Evolutionary conservation across 139 green algal species (phyloP).

Genomic region (Volvox africanus): DNA sequence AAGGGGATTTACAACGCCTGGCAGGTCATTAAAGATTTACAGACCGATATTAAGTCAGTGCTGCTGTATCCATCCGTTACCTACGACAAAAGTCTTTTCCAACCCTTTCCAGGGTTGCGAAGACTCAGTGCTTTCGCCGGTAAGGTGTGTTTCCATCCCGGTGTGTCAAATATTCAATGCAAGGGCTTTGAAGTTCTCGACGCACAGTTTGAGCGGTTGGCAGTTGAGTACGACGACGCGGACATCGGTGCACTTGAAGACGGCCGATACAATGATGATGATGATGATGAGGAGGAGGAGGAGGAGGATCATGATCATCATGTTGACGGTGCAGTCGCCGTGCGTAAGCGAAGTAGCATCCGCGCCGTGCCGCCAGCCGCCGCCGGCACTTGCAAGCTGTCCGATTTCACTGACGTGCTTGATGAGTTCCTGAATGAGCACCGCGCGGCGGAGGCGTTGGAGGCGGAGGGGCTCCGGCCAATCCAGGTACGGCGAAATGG

Average conservation of each 20-base stretch:
- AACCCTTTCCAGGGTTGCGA: no score
- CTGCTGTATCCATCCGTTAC: no score
- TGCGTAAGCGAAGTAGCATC: neutral
- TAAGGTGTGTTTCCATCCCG: no score
- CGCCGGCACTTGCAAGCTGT: conserved; percentile 33
- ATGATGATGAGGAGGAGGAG: neutral
- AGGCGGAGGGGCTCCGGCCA: conserved; percentile 36
- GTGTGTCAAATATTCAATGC: no score
- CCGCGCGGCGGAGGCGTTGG: conserved; percentile 20
- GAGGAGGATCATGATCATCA: neutral
- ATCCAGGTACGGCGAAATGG: conserved; percentile 9
- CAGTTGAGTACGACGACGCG: conserved; percentile 45
- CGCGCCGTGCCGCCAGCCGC: conserved; percentile 41
- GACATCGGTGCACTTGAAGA: conserved; percentile 36
- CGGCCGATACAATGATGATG: conserved; percentile 1
- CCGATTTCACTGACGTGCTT: conserved; percentile 75
- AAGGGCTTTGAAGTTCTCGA: neutral
- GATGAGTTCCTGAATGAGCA: conserved; percentile 83
- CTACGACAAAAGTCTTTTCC: no score
- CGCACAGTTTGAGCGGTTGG: conserved; percentile 44
- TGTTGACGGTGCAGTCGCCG: neutral
- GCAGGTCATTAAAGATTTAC: no score
- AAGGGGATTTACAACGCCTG: no score
- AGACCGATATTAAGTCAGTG: no score
- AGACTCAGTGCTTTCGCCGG: no score